Evolutionary conservation across 345 rosid species (phyloP), one percentile per base, ranked within the genome.

Genomic region (Arabidopsis arenosa): DNA sequence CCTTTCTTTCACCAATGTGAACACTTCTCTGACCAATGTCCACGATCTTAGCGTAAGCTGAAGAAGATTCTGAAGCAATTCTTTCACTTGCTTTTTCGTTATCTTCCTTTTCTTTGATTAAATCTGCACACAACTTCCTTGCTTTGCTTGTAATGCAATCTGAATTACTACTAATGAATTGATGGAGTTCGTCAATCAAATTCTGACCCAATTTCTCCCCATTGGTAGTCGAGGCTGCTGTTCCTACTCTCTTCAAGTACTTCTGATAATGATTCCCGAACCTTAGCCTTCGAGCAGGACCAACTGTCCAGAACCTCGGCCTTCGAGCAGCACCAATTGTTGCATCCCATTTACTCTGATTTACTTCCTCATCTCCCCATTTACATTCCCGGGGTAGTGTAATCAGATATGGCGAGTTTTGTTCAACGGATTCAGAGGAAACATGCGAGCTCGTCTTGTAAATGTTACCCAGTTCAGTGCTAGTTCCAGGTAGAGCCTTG

Each of bases 121-220:
- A 83, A 35, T 88, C 90, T 7, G 85, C 82, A 85, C 87, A 87
- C 21, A 86, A 81, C 82, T 83, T 88, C 69, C 76, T 83, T 44
- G 26, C 64, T 35, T 48, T 15, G 40, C 49, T 39, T 41, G 18
- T 35, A 39, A 40, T 8, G 45, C 26, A 59, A 43, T 35, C 55
- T 45, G 23, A 28, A 43, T 33, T 7, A 7, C 35, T n/a, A 35
- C 35, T 12, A 33, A 66, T 33, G 49, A 36, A 37, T 37, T 23
- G n/a, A 48, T 36, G 75, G 2, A 71, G 41, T 23, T 15, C 41
- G 2, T 30, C 17, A 14, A 26, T 58, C 39, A 47, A 13, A 36
- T 17, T 45, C 13, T 45, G 35, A 45, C 21, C 44, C 66, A 23
- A 32, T 23, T 65, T 33, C 45, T 61, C 26, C 39, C 44, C 37